Base-by-base conservation (phyloP, 192 early-diverging fungal species). In the Irineochytrium annulatum region DNA sequence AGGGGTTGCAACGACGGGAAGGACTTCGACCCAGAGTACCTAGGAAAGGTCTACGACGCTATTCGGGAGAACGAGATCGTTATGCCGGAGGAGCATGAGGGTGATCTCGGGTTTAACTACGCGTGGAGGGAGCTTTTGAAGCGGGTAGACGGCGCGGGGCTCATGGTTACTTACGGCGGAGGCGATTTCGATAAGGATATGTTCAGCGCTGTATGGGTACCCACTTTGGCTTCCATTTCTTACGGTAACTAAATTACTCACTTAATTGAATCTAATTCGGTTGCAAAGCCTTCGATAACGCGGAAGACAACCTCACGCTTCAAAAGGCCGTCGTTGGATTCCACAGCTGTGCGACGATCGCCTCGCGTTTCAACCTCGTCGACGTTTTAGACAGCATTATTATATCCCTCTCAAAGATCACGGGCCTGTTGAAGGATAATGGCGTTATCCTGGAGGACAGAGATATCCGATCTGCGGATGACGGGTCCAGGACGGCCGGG, bases 81-180 rank as follows among this genome's bases (percentile, higher is more conserved):
- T 2, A 87, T 99, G 76, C 91, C 94, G 2, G 93, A 95, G 75
- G 97, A 99, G 63, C 93, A 94, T 57, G 94, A 92, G 52, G 95
- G 95, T 17, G 90, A 90, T 8, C 76, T 94, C 6, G 91, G 94
- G 29, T 96, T 97, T 67, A 91, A 93, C 63, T 94, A 93, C 63
- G 87, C 89, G 1, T 99, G 95, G 95, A 89, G 84, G 57, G 92
- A 86, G 57, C 68, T 87, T 52, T 76, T 87, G 58, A 81, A 78
- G 39, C 44, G 62, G n/a, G 16, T 68, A 17, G 75, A 85, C 2
- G 53, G 37, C 1, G 57, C 71, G 11, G 84, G 83, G 2, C 71
- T 75, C 0, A 81, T 86, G 60, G 67, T 76, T n/a, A 62, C 83
- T 13, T 89, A 59, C 61, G 74, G 68, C 48, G 82, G 77, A 22